Conservation (phyloP, 1,284 basidiomycete species). For the Melampsora larici-populina region DNA sequence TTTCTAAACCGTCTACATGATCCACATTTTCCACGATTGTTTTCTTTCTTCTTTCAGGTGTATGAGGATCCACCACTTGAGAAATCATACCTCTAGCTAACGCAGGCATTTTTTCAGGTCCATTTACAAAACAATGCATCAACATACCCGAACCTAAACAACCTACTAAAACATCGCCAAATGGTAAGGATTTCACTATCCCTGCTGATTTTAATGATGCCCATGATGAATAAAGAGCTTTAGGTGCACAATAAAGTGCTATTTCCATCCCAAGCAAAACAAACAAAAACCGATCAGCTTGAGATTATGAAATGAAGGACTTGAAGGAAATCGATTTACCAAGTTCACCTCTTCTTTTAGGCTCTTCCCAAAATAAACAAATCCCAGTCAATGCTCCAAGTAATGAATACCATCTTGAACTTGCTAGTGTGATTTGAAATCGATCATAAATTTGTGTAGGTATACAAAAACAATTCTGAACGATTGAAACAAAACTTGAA, state of each 20-base stretch:
- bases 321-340: constrained; percentile 3
- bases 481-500: constrained; percentile 24
- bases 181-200: background rate
- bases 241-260: constrained; percentile 43
- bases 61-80: constrained; percentile 37
- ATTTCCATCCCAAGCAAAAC: background rate
- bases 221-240: constrained; percentile 36
- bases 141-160: constrained; percentile 31
- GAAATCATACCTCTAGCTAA: constrained; percentile 29
- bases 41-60: background rate
- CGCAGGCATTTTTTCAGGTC: constrained; percentile 19
- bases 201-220: constrained; percentile 12
- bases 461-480: constrained; percentile 38
- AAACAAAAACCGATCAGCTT: background rate
- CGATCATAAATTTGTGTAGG: constrained; percentile 33
- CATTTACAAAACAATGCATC: constrained; percentile 38
- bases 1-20: too few relatives aligned
- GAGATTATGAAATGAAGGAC: too few relatives aligned
- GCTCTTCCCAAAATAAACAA: constrained; percentile 37
- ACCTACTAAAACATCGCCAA: constrained; percentile 29
- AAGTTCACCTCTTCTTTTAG: constrained; percentile 33
- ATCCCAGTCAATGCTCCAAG: constrained; percentile 23
- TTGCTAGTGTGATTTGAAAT: constrained; percentile 7
- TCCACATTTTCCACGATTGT: background rate
- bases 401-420: constrained; percentile 15